Conservation (phyloP, 305 asterid species). For the Plantago rigida region DNA sequence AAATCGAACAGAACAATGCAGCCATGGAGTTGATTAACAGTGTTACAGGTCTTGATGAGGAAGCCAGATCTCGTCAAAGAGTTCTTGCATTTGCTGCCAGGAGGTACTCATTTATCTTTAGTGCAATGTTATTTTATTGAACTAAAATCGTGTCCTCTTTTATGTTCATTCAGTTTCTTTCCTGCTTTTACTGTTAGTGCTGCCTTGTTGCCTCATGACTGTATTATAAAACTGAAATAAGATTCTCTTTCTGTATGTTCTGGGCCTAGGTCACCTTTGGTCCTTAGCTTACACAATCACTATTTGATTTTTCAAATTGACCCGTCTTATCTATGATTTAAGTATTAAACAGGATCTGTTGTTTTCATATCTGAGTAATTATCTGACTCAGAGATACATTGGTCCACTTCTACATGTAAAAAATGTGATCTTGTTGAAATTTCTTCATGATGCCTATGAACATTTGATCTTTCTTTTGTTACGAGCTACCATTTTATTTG, state of each 20-base stretch:
- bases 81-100: conserved; percentile 90
- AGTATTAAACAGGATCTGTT: too few species aligned
- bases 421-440: too few species aligned
- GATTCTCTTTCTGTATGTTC: neutral
- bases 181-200: neutral
- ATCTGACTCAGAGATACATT: too few species aligned
- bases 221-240: conserved; percentile 16
- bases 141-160: neutral
- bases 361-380: too few species aligned
- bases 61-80: conserved; percentile 93
- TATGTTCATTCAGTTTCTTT: conserved; percentile 18
- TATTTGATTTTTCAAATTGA: neutral
- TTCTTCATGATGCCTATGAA: too few species aligned
- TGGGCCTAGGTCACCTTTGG: neutral
- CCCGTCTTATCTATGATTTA: too few species aligned
- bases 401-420: too few species aligned
- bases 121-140: neutral
- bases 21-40: conserved; percentile 89
- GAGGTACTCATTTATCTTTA: conserved; percentile 49
- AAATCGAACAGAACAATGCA: conserved; percentile 57
- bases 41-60: conserved; percentile 87
- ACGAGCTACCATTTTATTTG: too few species aligned
- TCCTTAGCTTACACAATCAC: neutral
- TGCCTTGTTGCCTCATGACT: neutral
- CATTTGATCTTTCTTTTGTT: too few species aligned